Evolutionary conservation across 1,284 basidiomycete genomes (phyloP).

Genomic region (Ceratobasidium sp.): DNA sequence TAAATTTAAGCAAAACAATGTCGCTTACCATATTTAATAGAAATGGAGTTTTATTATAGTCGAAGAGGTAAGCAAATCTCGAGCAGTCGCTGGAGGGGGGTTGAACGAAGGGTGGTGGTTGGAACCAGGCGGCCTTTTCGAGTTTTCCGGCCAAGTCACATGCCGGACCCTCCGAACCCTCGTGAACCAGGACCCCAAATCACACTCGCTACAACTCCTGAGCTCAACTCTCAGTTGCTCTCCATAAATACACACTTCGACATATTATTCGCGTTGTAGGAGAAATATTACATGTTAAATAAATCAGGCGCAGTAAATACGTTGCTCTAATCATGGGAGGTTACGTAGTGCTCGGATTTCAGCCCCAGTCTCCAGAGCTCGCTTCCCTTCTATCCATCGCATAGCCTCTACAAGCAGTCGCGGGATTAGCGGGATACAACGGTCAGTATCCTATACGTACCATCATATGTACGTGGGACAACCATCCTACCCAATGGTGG

Average conservation of each 20-base stretch:
- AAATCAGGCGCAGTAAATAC: not conserved
- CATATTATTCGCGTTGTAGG: not conserved
- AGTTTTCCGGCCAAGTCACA: slow-evolving; percentile 32
- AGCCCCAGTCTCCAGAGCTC: slow-evolving; percentile 68
- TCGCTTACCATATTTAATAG: slow-evolving; percentile 30
- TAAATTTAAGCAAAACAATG: not conserved
- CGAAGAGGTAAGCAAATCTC: not conserved
- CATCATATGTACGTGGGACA: slow-evolving; percentile 74
- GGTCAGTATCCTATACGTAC: slow-evolving; percentile 50
- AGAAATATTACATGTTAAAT: not conserved
- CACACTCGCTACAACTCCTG: not conserved
- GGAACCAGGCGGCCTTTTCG: slow-evolving; percentile 8
- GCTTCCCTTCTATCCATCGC: slow-evolving; percentile 79
- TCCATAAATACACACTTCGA: not conserved
- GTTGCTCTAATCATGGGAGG: not conserved
- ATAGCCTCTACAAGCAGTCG: slow-evolving; percentile 66
- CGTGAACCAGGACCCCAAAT: slow-evolving; percentile 17
- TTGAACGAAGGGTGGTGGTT: slow-evolving; percentile 21
- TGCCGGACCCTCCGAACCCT: slow-evolving; percentile 25
- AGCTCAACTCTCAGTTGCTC: not conserved
- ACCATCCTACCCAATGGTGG: slow-evolving; percentile 60
- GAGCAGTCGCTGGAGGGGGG: slow-evolving; percentile 24
- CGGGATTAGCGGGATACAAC: slow-evolving; percentile 8
- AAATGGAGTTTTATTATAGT: not conserved
- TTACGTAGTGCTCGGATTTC: slow-evolving; percentile 57